These are phyloP conservation scores for Ganoderma resinaceum DNA, from an alignment of 1,284 basidiomycete genomes.

Conservation along the genomic window DNA sequence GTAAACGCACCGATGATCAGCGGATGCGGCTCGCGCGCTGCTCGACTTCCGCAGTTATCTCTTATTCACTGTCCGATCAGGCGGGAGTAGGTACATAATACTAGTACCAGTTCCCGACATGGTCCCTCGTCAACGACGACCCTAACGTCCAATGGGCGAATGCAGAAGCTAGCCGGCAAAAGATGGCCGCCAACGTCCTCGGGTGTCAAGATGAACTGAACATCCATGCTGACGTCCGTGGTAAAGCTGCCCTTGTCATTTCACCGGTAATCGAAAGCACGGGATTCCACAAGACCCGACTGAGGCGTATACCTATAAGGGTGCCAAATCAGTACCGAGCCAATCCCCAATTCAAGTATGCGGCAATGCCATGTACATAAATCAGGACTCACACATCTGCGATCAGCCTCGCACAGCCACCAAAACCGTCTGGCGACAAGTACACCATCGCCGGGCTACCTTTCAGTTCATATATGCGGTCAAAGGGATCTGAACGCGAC, in stretches of 20 bases:
- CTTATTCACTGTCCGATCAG: background rate
- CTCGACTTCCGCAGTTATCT: background rate
- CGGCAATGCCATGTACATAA: background rate
- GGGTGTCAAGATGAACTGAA: no score
- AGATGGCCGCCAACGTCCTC: no score
- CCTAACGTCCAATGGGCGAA: no score
- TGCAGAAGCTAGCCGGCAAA: no score
- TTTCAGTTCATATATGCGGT: slow-evolving; percentile 54
- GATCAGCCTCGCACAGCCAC: slow-evolving; percentile 61
- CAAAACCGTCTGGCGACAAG: slow-evolving; percentile 69
- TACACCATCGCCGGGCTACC: slow-evolving; percentile 71
- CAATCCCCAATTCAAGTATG: no score
- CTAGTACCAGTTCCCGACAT: background rate
- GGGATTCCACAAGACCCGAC: slow-evolving; percentile 58
- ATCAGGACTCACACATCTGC: slow-evolving; percentile 63
- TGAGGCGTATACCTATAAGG: slow-evolving; percentile 63
- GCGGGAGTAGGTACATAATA: background rate
- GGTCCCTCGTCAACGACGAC: background rate
- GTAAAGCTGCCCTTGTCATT: no score
- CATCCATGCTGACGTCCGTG: no score
- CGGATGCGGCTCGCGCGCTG: background rate
- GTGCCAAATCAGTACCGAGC: background rate
- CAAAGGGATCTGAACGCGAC: slow-evolving; percentile 58
- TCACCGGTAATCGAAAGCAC: slow-evolving; percentile 49
- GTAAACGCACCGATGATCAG: background rate